Percentiles rank a stretch among this genome's conserved stretches.
These are phyloP conservation scores for Hypoxylon sp. DNA, from an alignment of 2,329 filamentous ascomycete species.

Conservation along the genomic window DNA sequence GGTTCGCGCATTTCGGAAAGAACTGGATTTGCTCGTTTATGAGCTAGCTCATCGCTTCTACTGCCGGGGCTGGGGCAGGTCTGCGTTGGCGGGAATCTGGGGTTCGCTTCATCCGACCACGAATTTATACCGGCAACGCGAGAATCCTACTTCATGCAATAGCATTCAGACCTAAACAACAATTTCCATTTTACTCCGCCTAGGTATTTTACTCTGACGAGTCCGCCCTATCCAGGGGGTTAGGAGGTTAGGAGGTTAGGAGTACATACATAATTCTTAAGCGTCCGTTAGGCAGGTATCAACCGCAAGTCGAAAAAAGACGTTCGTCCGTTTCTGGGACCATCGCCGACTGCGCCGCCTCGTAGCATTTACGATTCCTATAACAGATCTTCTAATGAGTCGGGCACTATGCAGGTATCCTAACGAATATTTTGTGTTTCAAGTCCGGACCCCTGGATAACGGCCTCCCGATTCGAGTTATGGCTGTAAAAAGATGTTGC, in stretches of 20 bases:
- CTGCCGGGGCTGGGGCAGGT: constrained; percentile 15
- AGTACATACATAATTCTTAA: constrained; percentile 26
- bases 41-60: constrained; percentile 14
- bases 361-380: constrained; percentile 19
- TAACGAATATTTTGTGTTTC: constrained; percentile 11
- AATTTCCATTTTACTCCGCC: constrained; percentile 4
- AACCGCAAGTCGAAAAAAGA: constrained; percentile 18
- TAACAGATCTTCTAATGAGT: constrained; percentile 8
- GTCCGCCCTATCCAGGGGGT: constrained; percentile 11
- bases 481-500: constrained; percentile 2
- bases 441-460: background rate
- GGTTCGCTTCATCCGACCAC: constrained; percentile 31
- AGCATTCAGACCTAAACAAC: constrained; percentile 5
- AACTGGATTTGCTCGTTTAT: constrained; percentile 27
- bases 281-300: constrained; percentile 6
- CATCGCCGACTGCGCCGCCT: constrained; percentile 31
- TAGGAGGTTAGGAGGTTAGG: constrained; percentile 11
- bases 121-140: constrained; percentile 13
- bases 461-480: background rate
- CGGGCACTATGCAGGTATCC: constrained; percentile 1
- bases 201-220: background rate
- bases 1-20: constrained; percentile 34
- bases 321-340: constrained; percentile 19
- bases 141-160: constrained; percentile 11
- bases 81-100: constrained; percentile 29